Percentiles rank a stretch among this genome's conserved stretches.
phyloP scores from a whole-genome alignment of 2,329 filamentous ascomycete species.

The Diaporthe sp. region DNA sequence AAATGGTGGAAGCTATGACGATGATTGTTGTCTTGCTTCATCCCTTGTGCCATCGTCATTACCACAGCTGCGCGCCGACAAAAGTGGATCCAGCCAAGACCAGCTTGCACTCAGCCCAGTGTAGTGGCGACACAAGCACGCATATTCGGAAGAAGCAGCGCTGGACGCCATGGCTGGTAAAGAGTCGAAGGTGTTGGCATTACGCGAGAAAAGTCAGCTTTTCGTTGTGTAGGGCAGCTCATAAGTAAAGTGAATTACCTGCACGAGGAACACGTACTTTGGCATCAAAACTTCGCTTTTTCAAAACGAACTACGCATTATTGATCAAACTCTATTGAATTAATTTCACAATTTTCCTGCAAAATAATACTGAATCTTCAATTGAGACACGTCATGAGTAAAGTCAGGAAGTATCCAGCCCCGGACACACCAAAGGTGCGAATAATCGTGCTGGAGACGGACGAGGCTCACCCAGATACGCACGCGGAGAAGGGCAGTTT shows the following conservation, averaged over 20 bases:
- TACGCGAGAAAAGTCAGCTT: neutral
- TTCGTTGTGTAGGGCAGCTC: too few species aligned
- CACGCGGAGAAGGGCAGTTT: constrained; percentile 63
- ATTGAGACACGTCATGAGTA: neutral
- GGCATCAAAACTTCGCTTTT: neutral
- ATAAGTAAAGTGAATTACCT: neutral
- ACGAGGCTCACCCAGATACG: constrained; percentile 66
- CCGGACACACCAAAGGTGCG: constrained; percentile 42
- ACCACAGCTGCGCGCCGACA: neutral
- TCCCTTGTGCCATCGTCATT: constrained; percentile 1
- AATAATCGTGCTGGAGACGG: constrained; percentile 70
- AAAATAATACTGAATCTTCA: neutral
- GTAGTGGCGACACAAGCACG: constrained; percentile 20
- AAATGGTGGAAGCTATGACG: neutral
- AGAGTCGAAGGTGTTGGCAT: constrained; percentile 3
- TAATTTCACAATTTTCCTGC: neutral
- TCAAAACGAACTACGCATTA: neutral
- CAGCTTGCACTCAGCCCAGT: neutral
- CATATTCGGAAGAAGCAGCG: constrained; percentile 7
- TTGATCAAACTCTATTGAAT: too few species aligned
- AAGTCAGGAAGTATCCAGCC: neutral
- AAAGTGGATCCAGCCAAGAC: constrained; percentile 9
- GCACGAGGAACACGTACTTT: neutral
- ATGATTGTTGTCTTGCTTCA: neutral
- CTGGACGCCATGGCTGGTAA: constrained; percentile 13